Conservation (phyloP, 257 asterid species). For the Salvia hispanica region DNA sequence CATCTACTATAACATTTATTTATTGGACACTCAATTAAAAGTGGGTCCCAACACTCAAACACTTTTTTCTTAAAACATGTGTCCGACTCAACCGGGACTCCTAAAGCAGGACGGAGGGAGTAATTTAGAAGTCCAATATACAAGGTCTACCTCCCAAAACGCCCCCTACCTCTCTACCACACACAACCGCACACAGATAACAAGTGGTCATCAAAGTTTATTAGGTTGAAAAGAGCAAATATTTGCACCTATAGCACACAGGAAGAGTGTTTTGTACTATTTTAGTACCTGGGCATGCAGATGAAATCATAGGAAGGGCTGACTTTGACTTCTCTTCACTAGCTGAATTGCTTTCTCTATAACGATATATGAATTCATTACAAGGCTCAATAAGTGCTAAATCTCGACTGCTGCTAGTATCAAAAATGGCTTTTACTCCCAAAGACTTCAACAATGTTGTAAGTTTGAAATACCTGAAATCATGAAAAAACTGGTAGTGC, state of each 20-base stretch:
- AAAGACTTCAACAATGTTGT: constrained; percentile 80
- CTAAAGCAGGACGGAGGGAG: no score
- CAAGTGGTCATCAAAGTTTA: not conserved
- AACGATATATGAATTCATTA: constrained; percentile 75
- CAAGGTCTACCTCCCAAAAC: constrained; percentile 1
- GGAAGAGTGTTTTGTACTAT: not conserved
- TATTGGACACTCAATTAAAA: no score
- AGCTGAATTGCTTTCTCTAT: constrained; percentile 49
- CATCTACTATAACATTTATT: no score
- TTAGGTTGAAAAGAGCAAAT: not conserved
- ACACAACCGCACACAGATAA: not conserved
- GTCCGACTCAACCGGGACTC: no score
- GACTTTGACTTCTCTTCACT: constrained; percentile 45
- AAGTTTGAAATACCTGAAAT: constrained; percentile 73
- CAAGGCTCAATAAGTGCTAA: constrained; percentile 87
- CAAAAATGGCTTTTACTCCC: constrained; percentile 90
- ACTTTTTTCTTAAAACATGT: no score
- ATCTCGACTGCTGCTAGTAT: constrained; percentile 93
- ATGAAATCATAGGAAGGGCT: constrained; percentile 83
- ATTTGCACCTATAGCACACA: constrained; percentile 1
- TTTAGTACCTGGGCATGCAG: constrained; percentile 90
- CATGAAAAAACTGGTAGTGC: constrained; percentile 1
- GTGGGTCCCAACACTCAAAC: no score
- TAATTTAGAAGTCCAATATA: constrained; percentile 2
- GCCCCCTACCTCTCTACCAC: not conserved